Evolutionary conservation across 2,329 filamentous ascomycete genomes (phyloP).

Genomic region (Grosmannia huntii): DNA sequence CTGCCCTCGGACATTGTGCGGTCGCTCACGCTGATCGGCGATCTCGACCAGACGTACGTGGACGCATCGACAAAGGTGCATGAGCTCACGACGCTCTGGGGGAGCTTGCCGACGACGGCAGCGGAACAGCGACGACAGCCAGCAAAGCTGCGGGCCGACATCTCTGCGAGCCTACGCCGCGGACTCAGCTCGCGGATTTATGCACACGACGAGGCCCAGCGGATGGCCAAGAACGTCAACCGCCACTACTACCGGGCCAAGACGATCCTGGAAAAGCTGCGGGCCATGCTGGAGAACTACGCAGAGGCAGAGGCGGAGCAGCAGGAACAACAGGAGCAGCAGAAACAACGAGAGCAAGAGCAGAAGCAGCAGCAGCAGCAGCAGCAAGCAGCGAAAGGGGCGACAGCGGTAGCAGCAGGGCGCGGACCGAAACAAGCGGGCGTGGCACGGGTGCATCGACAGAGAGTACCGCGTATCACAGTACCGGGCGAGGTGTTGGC

Average conservation of each 20-base stretch:
- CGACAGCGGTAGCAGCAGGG: conserved; percentile 28
- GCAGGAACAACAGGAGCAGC: conserved; percentile 37
- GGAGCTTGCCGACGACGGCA: conserved; percentile 36
- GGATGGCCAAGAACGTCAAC: conserved; percentile 51
- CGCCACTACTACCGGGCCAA: conserved; percentile 49
- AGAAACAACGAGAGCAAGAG: conserved; percentile 31
- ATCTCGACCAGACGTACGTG: conserved; percentile 47
- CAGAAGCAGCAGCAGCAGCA: conserved; percentile 37
- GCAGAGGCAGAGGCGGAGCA: conserved; percentile 37
- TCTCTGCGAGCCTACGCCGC: conserved; percentile 43
- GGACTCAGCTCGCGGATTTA: conserved; percentile 44
- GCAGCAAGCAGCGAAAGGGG: conserved; percentile 46
- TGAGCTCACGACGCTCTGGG: conserved; percentile 44
- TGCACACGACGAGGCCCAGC: conserved; percentile 47
- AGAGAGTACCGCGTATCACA: conserved; percentile 43
- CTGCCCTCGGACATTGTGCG: conserved; percentile 54
- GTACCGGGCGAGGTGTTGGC: conserved; percentile 54
- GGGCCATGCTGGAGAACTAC: conserved; percentile 48
- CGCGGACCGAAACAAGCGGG: not conserved
- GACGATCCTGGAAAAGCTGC: conserved; percentile 44
- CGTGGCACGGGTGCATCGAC: conserved; percentile 20
- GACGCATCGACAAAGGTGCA: conserved; percentile 42
- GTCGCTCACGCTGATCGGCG: conserved; percentile 51
- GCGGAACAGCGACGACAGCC: conserved; percentile 34
- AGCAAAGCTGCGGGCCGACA: conserved; percentile 41